These are phyloP conservation scores for Cladosporium sp. DNA, from an alignment of 2,329 filamentous ascomycete species.

Conservation along the genomic window DNA sequence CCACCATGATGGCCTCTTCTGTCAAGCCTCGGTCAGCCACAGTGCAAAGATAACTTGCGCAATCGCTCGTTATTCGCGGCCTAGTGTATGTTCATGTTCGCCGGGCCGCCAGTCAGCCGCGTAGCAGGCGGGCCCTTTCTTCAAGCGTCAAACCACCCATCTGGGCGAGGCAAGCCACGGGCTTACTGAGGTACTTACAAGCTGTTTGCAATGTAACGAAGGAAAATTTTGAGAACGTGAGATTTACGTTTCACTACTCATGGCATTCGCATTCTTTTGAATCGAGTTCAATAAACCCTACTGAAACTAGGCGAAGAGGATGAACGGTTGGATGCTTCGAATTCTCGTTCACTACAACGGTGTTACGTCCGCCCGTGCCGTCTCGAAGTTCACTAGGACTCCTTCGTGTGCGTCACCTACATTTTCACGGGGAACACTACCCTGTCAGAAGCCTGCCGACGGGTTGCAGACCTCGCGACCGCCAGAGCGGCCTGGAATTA, in stretches of 20 bases:
- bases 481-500: not conserved
- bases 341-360: not conserved
- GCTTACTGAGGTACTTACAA: too few species aligned
- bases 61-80: too few species aligned
- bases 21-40: constrained; percentile 3
- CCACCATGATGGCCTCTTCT: not conserved
- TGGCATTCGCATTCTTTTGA: too few species aligned
- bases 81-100: not conserved
- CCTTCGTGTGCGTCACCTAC: constrained; percentile 10
- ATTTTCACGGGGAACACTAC: not conserved
- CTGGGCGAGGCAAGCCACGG: not conserved
- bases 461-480: not conserved
- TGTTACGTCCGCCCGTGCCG: not conserved
- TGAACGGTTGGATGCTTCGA: too few species aligned
- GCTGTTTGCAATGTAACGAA: too few species aligned
- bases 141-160: not conserved
- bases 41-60: not conserved
- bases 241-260: too few species aligned
- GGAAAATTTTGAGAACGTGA: too few species aligned
- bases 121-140: not conserved
- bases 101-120: not conserved
- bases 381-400: not conserved
- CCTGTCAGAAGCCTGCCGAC: too few species aligned
- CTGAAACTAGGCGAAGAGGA: too few species aligned
- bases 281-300: too few species aligned